These are phyloP conservation scores for Domatiomyces globalis DNA, from an alignment of 2,329 filamentous ascomycete species.

Conservation along the genomic window DNA sequence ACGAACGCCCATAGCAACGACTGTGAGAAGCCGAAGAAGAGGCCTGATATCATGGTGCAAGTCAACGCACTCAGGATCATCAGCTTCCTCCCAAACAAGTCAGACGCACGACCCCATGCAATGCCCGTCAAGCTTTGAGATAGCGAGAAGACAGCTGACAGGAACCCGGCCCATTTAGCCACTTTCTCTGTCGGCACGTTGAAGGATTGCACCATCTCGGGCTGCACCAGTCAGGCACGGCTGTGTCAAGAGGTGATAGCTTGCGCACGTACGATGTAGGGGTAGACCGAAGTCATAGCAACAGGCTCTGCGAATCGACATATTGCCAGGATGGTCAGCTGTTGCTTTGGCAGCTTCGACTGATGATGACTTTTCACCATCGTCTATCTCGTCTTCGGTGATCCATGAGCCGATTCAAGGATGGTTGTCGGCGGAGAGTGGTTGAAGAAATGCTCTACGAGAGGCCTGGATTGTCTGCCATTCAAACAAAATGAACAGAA, in stretches of 20 bases:
- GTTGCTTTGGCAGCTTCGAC: constrained; percentile 58
- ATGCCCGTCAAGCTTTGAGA: constrained; percentile 59
- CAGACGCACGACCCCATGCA: constrained; percentile 62
- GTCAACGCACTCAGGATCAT: constrained; percentile 59
- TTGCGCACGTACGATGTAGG: constrained; percentile 32
- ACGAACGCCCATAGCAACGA: constrained; percentile 66
- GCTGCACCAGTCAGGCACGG: constrained; percentile 30
- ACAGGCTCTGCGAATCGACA: constrained; percentile 64
- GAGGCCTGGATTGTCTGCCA: neutral
- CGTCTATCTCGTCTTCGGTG: constrained; percentile 4
- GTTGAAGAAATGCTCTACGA: neutral
- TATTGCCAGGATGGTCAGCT: constrained; percentile 64
- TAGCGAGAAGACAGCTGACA: constrained; percentile 57
- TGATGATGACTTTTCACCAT: constrained; percentile 12
- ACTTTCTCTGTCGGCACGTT: constrained; percentile 56
- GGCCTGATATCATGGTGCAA: constrained; percentile 66
- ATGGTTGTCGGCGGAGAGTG: neutral
- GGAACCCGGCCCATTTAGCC: constrained; percentile 67
- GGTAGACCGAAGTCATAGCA: constrained; percentile 56
- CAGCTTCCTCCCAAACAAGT: constrained; percentile 67
- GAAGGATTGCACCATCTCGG: constrained; percentile 74
- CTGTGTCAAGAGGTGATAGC: constrained; percentile 7
- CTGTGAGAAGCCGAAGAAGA: constrained; percentile 73
- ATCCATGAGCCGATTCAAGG: constrained; percentile 6
- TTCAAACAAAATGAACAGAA: too few species aligned